A percentile compares a stretch with the other conserved stretches of the same genome.
Conservation (phyloP, 73 alveolate species). For the Paramecium tetraurelia region DNA sequence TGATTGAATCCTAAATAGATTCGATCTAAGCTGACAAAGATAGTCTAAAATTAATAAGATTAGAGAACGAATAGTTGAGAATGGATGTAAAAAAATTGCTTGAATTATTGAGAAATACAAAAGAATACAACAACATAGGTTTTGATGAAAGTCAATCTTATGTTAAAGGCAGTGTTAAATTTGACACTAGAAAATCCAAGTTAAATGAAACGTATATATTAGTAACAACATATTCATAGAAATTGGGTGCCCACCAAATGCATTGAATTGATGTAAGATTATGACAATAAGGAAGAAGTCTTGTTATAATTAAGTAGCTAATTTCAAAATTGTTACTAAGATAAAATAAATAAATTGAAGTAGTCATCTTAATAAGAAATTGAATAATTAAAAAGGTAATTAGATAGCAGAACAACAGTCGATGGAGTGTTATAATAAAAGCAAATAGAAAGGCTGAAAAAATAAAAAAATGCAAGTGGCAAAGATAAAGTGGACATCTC, state of each 20-base stretch:
- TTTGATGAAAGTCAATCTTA: conserved; percentile 20
- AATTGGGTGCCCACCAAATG: conserved; percentile 16
- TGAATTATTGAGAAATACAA: conserved; percentile 15
- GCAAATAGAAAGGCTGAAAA: not conserved
- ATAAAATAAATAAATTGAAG: not conserved
- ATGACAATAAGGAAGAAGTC: not conserved
- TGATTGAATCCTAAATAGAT: not conserved
- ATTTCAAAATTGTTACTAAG: not conserved
- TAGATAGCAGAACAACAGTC: not conserved
- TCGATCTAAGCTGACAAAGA: not conserved
- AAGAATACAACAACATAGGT: not conserved
- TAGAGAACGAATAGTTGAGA: conserved; percentile 1
- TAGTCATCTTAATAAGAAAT: not conserved
- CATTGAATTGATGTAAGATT: not conserved
- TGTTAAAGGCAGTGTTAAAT: not conserved
- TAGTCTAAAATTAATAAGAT: not conserved
- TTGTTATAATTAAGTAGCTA: not conserved
- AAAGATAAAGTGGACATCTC: not conserved
- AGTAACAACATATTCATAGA: not conserved
- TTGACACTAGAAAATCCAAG: not conserved
- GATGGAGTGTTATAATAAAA: not conserved
- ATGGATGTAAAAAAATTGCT: conserved; percentile 30
- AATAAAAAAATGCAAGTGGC: not conserved
- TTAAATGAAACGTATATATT: not conserved
- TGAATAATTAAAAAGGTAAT: not conserved